Conservation (phyloP, 176 grass and related monocot genomes). For the Musa schizocarpa region DNA sequence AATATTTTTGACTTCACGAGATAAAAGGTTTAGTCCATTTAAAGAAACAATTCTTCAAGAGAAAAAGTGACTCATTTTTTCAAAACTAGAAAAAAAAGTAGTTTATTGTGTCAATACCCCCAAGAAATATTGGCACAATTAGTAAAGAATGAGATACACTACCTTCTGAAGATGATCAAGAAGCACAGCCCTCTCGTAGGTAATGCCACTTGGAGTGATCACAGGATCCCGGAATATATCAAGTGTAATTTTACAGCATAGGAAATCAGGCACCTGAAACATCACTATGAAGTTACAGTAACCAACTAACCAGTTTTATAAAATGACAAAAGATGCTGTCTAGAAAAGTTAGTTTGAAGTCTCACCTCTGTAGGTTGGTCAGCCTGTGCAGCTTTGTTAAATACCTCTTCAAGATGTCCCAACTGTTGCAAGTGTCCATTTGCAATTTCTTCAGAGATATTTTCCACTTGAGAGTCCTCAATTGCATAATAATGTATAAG, state of each 20-base stretch:
- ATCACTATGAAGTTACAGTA: constrained; percentile 1
- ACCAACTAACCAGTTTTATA: constrained; percentile 10
- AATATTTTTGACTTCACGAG: background rate
- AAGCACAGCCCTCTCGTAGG: constrained; percentile 63
- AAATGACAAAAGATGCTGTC: background rate
- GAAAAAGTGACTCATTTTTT: background rate
- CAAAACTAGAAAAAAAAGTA: background rate
- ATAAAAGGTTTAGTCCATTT: background rate
- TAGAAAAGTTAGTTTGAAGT: background rate
- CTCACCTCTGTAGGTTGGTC: constrained; percentile 64
- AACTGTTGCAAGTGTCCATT: constrained; percentile 44
- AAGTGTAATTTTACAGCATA: constrained; percentile 78
- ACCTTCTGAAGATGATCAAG: constrained; percentile 75
- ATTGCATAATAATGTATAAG: constrained; percentile 58
- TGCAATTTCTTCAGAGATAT: constrained; percentile 13
- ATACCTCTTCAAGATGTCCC: constrained; percentile 55
- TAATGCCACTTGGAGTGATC: constrained; percentile 81
- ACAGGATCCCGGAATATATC: constrained; percentile 89
- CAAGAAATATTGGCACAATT: background rate
- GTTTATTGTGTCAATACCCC: background rate
- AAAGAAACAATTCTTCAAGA: background rate
- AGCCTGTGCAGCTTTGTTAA: constrained; percentile 32
- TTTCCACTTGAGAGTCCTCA: constrained; percentile 28
- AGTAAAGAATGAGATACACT: background rate
- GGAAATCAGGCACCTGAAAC: constrained; percentile 62